Evolutionary conservation across 164 flowering plant genomes (phyloP).

Genomic region (Piper longum): DNA sequence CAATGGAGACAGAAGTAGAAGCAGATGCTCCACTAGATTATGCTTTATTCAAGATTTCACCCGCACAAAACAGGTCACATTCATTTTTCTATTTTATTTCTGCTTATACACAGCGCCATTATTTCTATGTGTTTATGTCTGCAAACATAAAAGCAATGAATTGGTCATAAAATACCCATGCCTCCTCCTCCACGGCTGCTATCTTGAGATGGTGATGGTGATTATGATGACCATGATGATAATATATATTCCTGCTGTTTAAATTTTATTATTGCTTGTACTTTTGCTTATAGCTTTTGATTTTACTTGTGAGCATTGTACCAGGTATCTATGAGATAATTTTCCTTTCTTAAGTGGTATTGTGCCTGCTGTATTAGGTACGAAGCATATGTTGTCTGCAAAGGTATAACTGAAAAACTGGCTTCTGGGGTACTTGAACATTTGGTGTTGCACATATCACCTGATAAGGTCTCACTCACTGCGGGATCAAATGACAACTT

Average conservation of each 20-base stretch:
- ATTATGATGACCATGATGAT: too few species aligned
- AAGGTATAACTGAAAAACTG: constrained; percentile 32
- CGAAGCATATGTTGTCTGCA: constrained; percentile 35
- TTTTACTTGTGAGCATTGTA: neutral
- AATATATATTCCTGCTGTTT: neutral
- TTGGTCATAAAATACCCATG: too few species aligned
- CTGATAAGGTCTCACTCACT: constrained; percentile 17
- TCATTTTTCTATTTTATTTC: neutral
- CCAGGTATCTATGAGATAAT: neutral
- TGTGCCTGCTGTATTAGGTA: constrained; percentile 27
- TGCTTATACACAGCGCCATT: neutral
- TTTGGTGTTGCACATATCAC: constrained; percentile 36
- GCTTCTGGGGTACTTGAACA: constrained; percentile 46
- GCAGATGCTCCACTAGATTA: constrained; percentile 31
- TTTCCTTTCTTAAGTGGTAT: neutral
- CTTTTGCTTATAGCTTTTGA: neutral
- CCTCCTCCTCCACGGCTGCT: too few species aligned
- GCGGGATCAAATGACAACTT: constrained; percentile 29
- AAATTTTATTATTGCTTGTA: neutral
- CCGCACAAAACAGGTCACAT: constrained; percentile 37
- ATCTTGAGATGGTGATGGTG: too few species aligned
- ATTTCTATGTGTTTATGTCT: too few species aligned
- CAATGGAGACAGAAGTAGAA: constrained; percentile 35
- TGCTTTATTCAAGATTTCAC: constrained; percentile 37
- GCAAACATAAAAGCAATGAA: too few species aligned